Conservation (phyloP, 2,329 filamentous ascomycete genomes). For the Phyllachora maydis region DNA sequence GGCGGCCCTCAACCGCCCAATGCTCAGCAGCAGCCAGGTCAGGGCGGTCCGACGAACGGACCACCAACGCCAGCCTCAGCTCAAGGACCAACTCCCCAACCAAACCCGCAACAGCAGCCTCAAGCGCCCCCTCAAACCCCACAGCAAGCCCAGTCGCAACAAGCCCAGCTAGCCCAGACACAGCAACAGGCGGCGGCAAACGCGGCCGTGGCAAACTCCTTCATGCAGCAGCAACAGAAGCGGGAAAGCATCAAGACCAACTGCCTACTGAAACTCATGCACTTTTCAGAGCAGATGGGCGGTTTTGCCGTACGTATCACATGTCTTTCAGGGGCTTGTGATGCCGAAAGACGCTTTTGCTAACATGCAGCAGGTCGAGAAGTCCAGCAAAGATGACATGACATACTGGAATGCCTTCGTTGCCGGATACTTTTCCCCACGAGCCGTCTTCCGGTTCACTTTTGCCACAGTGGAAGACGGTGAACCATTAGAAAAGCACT, state of each 20-base stretch:
- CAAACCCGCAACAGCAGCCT: constrained; percentile 17
- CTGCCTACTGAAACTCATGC: constrained; percentile 36
- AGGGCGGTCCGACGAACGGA: constrained; percentile 5
- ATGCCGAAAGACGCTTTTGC: too few relatives aligned
- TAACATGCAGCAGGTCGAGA: too few relatives aligned
- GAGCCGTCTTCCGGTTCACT: constrained; percentile 57
- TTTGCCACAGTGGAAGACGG: constrained; percentile 34
- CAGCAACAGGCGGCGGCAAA: constrained; percentile 12
- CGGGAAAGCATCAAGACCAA: constrained; percentile 31
- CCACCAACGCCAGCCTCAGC: constrained; percentile 16
- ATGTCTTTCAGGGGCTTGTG: too few relatives aligned
- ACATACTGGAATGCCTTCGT: constrained; percentile 67
- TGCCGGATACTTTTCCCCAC: constrained; percentile 56
- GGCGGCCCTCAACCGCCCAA: too few relatives aligned
- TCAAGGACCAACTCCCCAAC: constrained; percentile 9
- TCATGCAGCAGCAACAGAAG: constrained; percentile 24
- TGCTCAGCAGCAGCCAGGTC: constrained; percentile 18
- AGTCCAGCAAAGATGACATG: constrained; percentile 52
- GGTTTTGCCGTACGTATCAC: constrained; percentile 32
- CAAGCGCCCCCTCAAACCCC: constrained; percentile 18
- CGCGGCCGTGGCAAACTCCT: constrained; percentile 15
- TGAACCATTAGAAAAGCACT: constrained; percentile 52
- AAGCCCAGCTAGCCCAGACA: constrained; percentile 14
- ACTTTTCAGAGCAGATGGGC: constrained; percentile 41
- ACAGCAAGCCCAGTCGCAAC: constrained; percentile 18